Base-by-base conservation (phyloP, 2,329 filamentous ascomycete genomes). In the Leptographium galeiforme region DNA sequence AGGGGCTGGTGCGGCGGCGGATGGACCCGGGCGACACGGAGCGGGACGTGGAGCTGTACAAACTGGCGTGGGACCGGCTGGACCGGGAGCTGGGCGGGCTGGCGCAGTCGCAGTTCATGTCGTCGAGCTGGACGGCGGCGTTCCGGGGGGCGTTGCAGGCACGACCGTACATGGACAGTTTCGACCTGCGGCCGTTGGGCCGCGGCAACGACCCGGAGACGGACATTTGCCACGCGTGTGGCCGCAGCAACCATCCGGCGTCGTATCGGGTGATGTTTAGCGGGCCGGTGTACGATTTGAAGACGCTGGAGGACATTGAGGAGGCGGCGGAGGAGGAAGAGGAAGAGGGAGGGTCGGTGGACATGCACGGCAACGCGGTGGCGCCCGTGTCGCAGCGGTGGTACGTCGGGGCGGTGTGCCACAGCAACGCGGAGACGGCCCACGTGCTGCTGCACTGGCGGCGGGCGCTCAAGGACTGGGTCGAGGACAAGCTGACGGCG, bases 1-100 rank as follows among this genome's bases (percentile, higher is more conserved):
- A 89, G 63, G 91, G 86, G 86, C 84, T 90, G 68, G 82, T 91
- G 2, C 85, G 89, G 61, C 86, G 85, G 63, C 83, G 84, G 60
- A 74, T 93, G 50, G 84, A 89, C 59, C 86, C 85, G 33, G 53
- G 40, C 32, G 50, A 45, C 0, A 79, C 63, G 76, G 18, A 51
- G 16, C 68, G 75, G 18, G 68, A 76, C 6, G 79, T 87, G 56
- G 72, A 77, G 8, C 69, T 89, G 13, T 93, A 89, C 64, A 61
- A 68, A 13, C 72, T 85, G 32, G 81, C 85, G 0, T 89, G 89
- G 70, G 69, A 70, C 49, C 88, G 87, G 61, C 71, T 91, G 0
- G 78, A 87, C 58, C 79, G 86, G 58, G 84, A 89, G 63, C 79
- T 87, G 14, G 73, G 71, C 41, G 84, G 80, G 0, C 75, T 87